Base-by-base conservation (phyloP, 1,284 basidiomycete genomes). In the Puccinia novopanici region DNA sequence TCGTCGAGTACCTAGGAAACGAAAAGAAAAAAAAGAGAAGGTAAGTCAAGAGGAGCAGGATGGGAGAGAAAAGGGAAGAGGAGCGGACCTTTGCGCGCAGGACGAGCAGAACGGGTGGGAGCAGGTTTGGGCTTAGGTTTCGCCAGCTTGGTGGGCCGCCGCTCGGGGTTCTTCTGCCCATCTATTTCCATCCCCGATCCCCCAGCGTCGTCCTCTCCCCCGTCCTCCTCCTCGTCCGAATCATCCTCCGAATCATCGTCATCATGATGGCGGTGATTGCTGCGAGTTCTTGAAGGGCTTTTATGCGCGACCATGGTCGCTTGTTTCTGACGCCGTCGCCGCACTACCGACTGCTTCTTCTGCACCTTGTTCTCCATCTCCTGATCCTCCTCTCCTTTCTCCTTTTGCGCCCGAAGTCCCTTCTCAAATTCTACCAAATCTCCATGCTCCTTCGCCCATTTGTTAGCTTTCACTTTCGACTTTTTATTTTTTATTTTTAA, bases 391-490 rank as follows among this genome's bases (percentile, higher is more conserved):
- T 71, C 54, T 13, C 76, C 76, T 34, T 79, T 79, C 40, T 79
- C 76, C 42, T 61, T 79, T 27, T 68, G 63, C 12, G 10, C 22
- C 30, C 50, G 55, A 5, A 79, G 13, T 34, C 24, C 76, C 17
- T 71, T 79, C 45, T 79, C 76, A 71, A 79, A 79, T 61, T 79
- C 76, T 6, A 79, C 22, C 52, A 79, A 59, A 71, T 79, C 76
- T 10, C 0, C n/a, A 71, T 79, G 76, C 27, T 79, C 76, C 22
- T 79, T 79, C 6, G 76, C 63, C 76, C 76, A 79, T 48, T 79
- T 79, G 48, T 79, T 79, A 0, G 54, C 34, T 59, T 71, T 79
- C 19, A 79, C 76, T 71, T 71, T 79, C 12, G 65, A 12, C 76
- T 79, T 19, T 34, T 67, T 34, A 3, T 48, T 13, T n/a, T n/a